These are phyloP conservation scores for Ustilaginoidea virens DNA, from an alignment of 2,329 filamentous ascomycete species.

Conservation along the genomic window DNA sequence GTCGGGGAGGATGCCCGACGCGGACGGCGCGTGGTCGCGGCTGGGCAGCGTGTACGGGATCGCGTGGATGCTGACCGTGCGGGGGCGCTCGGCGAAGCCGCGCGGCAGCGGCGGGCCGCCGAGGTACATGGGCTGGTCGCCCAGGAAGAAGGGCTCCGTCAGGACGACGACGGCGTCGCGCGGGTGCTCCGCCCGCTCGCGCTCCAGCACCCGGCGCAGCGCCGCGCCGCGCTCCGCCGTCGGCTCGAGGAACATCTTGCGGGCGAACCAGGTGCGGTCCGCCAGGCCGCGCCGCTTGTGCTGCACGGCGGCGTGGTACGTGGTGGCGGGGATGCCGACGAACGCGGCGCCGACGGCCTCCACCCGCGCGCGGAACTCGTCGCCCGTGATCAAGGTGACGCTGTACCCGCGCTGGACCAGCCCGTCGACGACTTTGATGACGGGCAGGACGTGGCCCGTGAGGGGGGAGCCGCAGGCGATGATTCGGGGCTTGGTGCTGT, in stretches of 20 bases:
- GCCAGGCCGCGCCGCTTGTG: background rate
- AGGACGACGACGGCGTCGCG: constrained; percentile 27
- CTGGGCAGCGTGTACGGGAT: constrained; percentile 21
- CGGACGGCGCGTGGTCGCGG: constrained; percentile 3
- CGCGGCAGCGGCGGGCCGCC: constrained; percentile 22
- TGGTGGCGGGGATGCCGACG: background rate
- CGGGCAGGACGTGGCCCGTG: constrained; percentile 16
- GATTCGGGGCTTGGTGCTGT: constrained; percentile 13
- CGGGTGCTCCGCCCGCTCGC: constrained; percentile 6
- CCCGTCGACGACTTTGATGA: constrained; percentile 18
- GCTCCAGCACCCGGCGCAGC: background rate
- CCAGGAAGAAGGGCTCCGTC: constrained; percentile 24
- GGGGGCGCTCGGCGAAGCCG: constrained; percentile 19
- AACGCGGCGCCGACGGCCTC: constrained; percentile 1
- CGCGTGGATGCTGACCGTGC: constrained; percentile 23
- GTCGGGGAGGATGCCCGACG: background rate
- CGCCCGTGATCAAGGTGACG: constrained; percentile 24
- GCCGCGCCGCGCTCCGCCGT: background rate
- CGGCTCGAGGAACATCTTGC: background rate
- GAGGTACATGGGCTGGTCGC: constrained; percentile 19
- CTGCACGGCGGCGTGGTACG: background rate
- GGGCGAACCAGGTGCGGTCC: background rate
- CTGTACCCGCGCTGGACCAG: constrained; percentile 24
- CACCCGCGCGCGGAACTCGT: constrained; percentile 15
- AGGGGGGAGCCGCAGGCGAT: constrained; percentile 13